These are phyloP conservation scores for Mycosarcoma maydis DNA, from an alignment of 1,284 basidiomycete genomes.

Conservation along the genomic window DNA sequence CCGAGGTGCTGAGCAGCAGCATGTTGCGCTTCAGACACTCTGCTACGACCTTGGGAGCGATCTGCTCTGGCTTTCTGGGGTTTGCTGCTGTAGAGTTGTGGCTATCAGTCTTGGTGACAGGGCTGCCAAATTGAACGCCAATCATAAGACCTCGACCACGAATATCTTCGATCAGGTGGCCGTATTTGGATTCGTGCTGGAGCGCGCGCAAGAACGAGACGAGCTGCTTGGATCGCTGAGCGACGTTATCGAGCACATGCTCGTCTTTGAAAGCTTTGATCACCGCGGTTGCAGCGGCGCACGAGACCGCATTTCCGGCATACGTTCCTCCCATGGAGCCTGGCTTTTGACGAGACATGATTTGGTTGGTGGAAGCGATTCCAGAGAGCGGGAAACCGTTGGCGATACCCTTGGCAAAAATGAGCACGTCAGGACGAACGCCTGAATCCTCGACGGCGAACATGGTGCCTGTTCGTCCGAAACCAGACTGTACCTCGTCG, in stretches of 20 bases:
- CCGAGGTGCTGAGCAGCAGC: slow-evolving; percentile 60
- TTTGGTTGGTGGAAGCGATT: slow-evolving; percentile 80
- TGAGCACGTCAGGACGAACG: slow-evolving; percentile 85
- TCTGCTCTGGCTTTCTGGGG: slow-evolving; percentile 21
- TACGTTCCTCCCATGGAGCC: slow-evolving; percentile 77
- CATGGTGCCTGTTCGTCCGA: slow-evolving; percentile 65
- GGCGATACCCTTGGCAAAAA: slow-evolving; percentile 91
- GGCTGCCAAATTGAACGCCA: slow-evolving; percentile 56
- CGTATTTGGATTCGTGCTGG: slow-evolving; percentile 35
- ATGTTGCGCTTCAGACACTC: slow-evolving; percentile 57
- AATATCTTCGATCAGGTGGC: slow-evolving; percentile 60
- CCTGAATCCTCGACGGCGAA: slow-evolving; percentile 79
- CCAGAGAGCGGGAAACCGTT: slow-evolving; percentile 94
- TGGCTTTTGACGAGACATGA: slow-evolving; percentile 81
- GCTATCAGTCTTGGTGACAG: slow-evolving; percentile 10
- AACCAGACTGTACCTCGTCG: slow-evolving; percentile 90
- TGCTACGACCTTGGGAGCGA: slow-evolving; percentile 54
- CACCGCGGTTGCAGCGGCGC: slow-evolving; percentile 59
- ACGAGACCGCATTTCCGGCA: slow-evolving; percentile 62
- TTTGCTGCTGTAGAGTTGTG: slow-evolving; percentile 21
- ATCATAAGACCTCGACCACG: slow-evolving; percentile 64
- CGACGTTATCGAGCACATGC: slow-evolving; percentile 61
- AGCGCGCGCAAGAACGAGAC: slow-evolving; percentile 47
- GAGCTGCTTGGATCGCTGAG: slow-evolving; percentile 54
- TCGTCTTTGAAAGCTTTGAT: slow-evolving; percentile 59